phyloP scores from a whole-genome alignment of 805 yeast genomes.

The Nakazawaea molendinolei region DNA sequence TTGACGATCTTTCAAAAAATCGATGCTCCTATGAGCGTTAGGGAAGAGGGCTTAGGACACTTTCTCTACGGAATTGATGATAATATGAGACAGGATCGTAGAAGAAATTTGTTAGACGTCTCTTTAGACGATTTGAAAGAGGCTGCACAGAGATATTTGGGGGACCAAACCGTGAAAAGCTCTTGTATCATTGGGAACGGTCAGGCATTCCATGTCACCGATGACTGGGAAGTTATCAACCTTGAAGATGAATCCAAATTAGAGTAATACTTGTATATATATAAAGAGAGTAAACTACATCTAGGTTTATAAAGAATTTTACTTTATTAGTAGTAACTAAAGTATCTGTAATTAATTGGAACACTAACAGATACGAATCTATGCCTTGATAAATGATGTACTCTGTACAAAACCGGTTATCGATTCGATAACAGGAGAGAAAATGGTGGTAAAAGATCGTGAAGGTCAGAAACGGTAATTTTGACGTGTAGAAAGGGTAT shows the following conservation, averaged over 20 bases:
- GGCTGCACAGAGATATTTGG: constrained; percentile 63
- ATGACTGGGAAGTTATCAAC: not conserved
- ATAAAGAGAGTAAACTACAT: not conserved
- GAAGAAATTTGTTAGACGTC: constrained; percentile 68
- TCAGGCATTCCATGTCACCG: not conserved
- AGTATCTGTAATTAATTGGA: too few species aligned
- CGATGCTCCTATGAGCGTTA: constrained; percentile 83
- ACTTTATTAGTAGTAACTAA: too few species aligned
- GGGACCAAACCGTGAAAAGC: constrained; percentile 16
- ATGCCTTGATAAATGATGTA: too few species aligned
- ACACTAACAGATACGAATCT: too few species aligned
- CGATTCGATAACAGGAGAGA: too few species aligned
- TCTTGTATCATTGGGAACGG: constrained; percentile 17
- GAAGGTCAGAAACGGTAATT: too few species aligned
- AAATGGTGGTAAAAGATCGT: too few species aligned
- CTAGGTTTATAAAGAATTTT: not conserved
- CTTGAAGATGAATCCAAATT: not conserved
- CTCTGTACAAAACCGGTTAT: too few species aligned
- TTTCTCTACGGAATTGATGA: constrained; percentile 70
- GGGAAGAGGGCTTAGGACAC: constrained; percentile 63
- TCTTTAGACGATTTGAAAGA: constrained; percentile 51
- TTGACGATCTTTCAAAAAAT: constrained; percentile 83
- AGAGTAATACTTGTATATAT: not conserved
- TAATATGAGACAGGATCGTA: constrained; percentile 72
- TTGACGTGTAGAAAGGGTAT: too few species aligned